A percentile compares a stretch with the other conserved stretches of the same genome.
phyloP scores from a whole-genome alignment of 2,329 filamentous ascomycete genomes.

The Cladophialophora yegresii region DNA sequence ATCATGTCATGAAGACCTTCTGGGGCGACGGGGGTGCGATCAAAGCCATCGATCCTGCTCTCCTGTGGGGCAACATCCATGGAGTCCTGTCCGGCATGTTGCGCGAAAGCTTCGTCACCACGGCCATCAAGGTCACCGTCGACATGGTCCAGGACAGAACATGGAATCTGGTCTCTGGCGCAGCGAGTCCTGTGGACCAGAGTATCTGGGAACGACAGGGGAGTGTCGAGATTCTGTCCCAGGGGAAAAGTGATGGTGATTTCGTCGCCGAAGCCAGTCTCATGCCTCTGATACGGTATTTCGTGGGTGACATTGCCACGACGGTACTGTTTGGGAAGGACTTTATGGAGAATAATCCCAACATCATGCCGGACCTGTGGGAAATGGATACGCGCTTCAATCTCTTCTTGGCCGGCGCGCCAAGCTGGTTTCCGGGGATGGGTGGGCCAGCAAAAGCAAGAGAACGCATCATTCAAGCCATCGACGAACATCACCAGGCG shows the following conservation, averaged over 20 bases:
- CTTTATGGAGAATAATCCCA: conserved; percentile 55
- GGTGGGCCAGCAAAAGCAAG: conserved; percentile 53
- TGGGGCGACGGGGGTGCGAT: conserved; percentile 48
- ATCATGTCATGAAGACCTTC: conserved; percentile 45
- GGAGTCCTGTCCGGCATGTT: conserved; percentile 48
- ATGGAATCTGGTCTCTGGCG: conserved; percentile 62
- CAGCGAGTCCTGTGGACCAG: conserved; percentile 62
- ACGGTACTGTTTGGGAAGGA: conserved; percentile 56
- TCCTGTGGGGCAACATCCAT: conserved; percentile 44
- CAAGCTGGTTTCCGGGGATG: conserved; percentile 57
- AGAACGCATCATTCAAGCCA: conserved; percentile 44
- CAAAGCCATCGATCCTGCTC: conserved; percentile 41
- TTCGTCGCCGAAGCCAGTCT: conserved; percentile 56
- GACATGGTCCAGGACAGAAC: conserved; percentile 49
- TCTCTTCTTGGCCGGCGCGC: conserved; percentile 57
- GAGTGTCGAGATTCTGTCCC: conserved; percentile 47
- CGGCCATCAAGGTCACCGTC: conserved; percentile 40
- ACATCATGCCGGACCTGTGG: conserved; percentile 58
- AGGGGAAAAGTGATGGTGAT: conserved; percentile 31
- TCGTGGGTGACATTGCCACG: conserved; percentile 54
- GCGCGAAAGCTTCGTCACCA: conserved; percentile 50
- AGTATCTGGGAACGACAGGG: conserved; percentile 62
- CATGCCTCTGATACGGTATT: conserved; percentile 57
- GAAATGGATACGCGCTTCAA: conserved; percentile 58
- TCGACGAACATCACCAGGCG: conserved; percentile 49